These are phyloP conservation scores for Aureobasidium sp. DNA, from an alignment of 2,329 filamentous ascomycete species.

Conservation along the genomic window DNA sequence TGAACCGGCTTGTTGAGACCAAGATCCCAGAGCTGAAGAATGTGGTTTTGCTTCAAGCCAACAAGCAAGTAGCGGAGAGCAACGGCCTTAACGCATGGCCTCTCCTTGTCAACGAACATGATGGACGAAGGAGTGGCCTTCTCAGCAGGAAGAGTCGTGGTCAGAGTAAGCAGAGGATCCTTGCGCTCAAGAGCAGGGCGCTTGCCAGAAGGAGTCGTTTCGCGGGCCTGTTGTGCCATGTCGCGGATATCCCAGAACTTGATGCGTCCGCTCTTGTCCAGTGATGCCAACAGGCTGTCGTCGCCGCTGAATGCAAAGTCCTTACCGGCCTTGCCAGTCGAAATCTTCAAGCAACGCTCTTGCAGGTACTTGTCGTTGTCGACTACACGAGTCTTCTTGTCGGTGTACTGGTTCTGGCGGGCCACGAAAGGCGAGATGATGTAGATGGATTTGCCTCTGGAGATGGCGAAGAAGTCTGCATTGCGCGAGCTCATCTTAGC, in stretches of 20 bases:
- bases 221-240: constrained; percentile 48
- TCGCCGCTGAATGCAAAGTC: constrained; percentile 98
- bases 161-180: constrained; percentile 76
- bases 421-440: constrained; percentile 61
- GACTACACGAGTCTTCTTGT: constrained; percentile 50
- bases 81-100: constrained; percentile 81
- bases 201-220: constrained; percentile 30
- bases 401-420: constrained; percentile 41
- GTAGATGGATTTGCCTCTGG: constrained; percentile 91
- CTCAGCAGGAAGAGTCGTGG: constrained; percentile 76
- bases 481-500: constrained; percentile 83
- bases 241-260: constrained; percentile 97
- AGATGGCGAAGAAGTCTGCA: constrained; percentile 89
- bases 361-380: constrained; percentile 82
- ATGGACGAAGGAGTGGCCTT: constrained; percentile 98
- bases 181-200: constrained; percentile 63
- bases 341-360: constrained; percentile 84
- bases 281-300: constrained; percentile 84
- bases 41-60: constrained; percentile 98
- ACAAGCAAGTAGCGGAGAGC: constrained; percentile 93
- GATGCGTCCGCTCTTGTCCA: constrained; percentile 92
- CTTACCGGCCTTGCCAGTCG: constrained; percentile 95
- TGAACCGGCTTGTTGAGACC: constrained; percentile 91
- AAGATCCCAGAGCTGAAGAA: constrained; percentile 96
- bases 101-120: constrained; percentile 89